phyloP scores from a whole-genome alignment of 768 basidiomycete species.

The Amanita phalloides region DNA sequence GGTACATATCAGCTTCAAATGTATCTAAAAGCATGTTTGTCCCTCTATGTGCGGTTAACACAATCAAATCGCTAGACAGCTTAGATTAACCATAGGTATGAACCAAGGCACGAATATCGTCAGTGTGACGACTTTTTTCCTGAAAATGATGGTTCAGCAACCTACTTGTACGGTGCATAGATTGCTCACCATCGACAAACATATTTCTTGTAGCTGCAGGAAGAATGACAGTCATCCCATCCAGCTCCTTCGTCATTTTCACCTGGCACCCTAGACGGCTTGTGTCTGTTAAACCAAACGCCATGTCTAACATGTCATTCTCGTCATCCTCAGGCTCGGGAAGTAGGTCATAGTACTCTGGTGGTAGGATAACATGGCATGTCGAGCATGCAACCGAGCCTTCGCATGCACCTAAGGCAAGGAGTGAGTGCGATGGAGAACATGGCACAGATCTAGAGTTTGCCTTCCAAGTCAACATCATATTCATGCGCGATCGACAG shows the following conservation, averaged over 20 bases:
- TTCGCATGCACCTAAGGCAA: slow-evolving; percentile 79
- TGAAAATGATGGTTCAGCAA: background rate
- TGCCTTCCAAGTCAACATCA: slow-evolving; percentile 93
- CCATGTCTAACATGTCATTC: slow-evolving; percentile 98
- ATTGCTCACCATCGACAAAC: slow-evolving; percentile 79
- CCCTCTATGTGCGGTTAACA: background rate
- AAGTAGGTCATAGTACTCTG: slow-evolving; percentile 74
- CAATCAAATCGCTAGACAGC: background rate
- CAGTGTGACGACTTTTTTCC: slow-evolving; percentile 6
- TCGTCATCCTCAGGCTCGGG: slow-evolving; percentile 96
- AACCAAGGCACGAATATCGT: background rate
- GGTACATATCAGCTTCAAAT: background rate
- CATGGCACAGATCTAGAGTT: slow-evolving; percentile 11
- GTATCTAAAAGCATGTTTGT: background rate
- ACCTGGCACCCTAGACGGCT: slow-evolving; percentile 76
- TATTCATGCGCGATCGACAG: slow-evolving; percentile 88
- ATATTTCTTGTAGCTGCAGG: slow-evolving; percentile 94
- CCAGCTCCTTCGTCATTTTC: slow-evolving; percentile 65
- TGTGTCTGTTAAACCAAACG: slow-evolving; percentile 93
- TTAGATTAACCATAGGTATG: background rate
- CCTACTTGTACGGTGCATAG: too few species aligned
- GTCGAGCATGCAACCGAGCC: slow-evolving; percentile 96
- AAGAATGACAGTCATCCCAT: slow-evolving; percentile 77
- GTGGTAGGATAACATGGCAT: slow-evolving; percentile 84
- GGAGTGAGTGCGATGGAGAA: background rate